phyloP scores from a whole-genome alignment of 805 yeast genomes.

The Peterozyma toletana region DNA sequence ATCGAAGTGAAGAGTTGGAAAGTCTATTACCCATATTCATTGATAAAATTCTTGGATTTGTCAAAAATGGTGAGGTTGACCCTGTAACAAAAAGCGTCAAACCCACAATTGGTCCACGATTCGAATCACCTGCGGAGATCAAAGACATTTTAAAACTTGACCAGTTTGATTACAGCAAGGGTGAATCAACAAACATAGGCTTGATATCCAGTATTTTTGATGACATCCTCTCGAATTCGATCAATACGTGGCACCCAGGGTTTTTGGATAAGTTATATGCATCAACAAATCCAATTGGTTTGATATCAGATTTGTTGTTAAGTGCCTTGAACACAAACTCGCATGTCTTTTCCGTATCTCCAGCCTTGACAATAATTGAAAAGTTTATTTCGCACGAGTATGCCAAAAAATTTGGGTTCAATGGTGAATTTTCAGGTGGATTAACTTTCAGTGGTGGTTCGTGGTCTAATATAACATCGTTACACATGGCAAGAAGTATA shows the following conservation, averaged over 20 bases:
- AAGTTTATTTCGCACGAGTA: conserved; percentile 60
- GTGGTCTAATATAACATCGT: conserved; percentile 74
- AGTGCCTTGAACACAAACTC: conserved; percentile 75
- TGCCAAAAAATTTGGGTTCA: conserved; percentile 59
- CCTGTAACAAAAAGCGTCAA: conserved; percentile 11
- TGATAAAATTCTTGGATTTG: conserved; percentile 45
- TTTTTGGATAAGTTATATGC: conserved; percentile 81
- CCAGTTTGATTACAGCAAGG: conserved; percentile 16
- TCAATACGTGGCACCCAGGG: conserved; percentile 84
- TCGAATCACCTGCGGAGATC: conserved; percentile 41
- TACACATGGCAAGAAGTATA: conserved; percentile 68
- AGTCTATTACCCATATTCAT: conserved; percentile 41
- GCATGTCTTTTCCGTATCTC: conserved; percentile 81
- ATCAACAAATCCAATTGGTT: conserved; percentile 79
- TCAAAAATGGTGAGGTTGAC: conserved; percentile 36
- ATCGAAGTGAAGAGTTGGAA: conserved; percentile 53
- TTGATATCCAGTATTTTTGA: conserved; percentile 28
- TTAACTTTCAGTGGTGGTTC: conserved; percentile 84
- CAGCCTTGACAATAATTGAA: conserved; percentile 70
- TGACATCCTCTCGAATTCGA: conserved; percentile 56
- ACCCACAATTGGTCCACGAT: conserved; percentile 41
- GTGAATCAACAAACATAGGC: conserved; percentile 18
- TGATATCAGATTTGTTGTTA: conserved; percentile 61
- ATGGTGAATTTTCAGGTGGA: conserved; percentile 59
- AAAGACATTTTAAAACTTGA: conserved; percentile 26